Conservation (phyloP, 352 stramenopile genomes). For the Pythium coloratum region DNA sequence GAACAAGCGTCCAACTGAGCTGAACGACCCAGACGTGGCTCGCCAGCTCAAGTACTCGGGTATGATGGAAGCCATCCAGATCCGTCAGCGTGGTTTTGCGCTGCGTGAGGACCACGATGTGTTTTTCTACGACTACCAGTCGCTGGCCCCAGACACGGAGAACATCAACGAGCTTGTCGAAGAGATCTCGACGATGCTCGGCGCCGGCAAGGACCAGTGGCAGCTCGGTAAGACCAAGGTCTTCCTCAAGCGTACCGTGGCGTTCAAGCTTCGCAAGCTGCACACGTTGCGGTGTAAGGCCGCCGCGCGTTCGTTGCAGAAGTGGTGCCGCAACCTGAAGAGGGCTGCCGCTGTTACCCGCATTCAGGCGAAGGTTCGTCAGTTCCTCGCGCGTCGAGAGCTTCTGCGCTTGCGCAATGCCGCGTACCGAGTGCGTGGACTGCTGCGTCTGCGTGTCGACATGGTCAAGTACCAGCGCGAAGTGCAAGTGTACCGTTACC, state of each 20-base stretch:
- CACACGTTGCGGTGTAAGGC: slow-evolving; percentile 82
- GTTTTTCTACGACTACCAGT: slow-evolving; percentile 91
- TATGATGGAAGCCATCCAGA: slow-evolving; percentile 92
- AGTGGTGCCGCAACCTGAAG: slow-evolving; percentile 80
- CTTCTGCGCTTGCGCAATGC: slow-evolving; percentile 53
- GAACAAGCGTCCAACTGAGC: slow-evolving; percentile 68
- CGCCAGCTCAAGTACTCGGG: slow-evolving; percentile 90
- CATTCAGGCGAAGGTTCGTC: slow-evolving; percentile 74
- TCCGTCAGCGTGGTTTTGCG: slow-evolving; percentile 86
- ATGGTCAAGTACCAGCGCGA: slow-evolving; percentile 59
- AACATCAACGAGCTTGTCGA: slow-evolving; percentile 83
- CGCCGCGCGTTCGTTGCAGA: slow-evolving; percentile 78
- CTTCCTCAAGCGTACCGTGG: slow-evolving; percentile 79
- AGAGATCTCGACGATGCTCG: slow-evolving; percentile 83
- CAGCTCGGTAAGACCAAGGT: slow-evolving; percentile 89
- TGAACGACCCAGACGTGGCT: slow-evolving; percentile 84
- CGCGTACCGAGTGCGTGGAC: slow-evolving; percentile 60
- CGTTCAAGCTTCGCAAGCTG: slow-evolving; percentile 82
- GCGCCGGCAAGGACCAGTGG: slow-evolving; percentile 87
- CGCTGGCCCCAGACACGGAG: slow-evolving; percentile 79
- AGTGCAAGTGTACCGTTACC: slow-evolving; percentile 49
- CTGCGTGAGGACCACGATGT: slow-evolving; percentile 88
- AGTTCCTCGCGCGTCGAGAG: slow-evolving; percentile 61
- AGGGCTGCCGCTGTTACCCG: slow-evolving; percentile 49
- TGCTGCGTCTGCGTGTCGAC: slow-evolving; percentile 63